Evolutionary conservation across 208 protist genomes (phyloP).

Genomic region (Tetramitus jugosus): DNA sequence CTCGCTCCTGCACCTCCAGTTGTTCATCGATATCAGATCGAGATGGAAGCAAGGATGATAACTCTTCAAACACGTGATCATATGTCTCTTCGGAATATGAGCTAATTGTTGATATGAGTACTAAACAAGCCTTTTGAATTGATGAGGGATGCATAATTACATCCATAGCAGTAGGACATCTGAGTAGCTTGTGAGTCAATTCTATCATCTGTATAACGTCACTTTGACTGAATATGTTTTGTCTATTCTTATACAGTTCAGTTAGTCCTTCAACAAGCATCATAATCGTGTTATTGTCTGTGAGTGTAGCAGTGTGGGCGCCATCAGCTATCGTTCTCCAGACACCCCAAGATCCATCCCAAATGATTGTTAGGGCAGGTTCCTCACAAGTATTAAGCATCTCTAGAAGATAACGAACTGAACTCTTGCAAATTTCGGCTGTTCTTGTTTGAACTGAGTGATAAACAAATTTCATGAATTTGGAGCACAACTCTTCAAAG

Average conservation of each 20-base stretch:
- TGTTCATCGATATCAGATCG: too few species aligned
- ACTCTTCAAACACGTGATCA: too few species aligned
- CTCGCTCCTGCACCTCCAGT: too few species aligned
- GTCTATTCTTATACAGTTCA: background rate
- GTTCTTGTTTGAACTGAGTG: background rate
- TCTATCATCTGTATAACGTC: background rate
- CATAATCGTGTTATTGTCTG: background rate
- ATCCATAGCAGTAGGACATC: background rate
- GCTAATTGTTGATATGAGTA: too few species aligned
- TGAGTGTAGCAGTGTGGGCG: background rate
- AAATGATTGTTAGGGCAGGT: background rate
- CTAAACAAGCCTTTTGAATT: slow-evolving; percentile 7
- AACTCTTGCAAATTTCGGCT: background rate
- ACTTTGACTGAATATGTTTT: background rate
- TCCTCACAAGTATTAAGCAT: background rate
- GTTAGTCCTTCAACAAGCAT: background rate
- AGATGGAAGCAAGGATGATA: too few species aligned
- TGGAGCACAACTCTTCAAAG: background rate
- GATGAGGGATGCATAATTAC: background rate
- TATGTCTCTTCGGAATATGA: too few species aligned
- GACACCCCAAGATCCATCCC: background rate
- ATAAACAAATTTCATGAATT: background rate
- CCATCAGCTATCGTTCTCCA: background rate
- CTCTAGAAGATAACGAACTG: background rate
- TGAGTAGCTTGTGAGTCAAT: background rate